These are phyloP conservation scores for Setaria viridis DNA, from an alignment of 202 grass and related monocot genomes.

Conservation along the genomic window DNA sequence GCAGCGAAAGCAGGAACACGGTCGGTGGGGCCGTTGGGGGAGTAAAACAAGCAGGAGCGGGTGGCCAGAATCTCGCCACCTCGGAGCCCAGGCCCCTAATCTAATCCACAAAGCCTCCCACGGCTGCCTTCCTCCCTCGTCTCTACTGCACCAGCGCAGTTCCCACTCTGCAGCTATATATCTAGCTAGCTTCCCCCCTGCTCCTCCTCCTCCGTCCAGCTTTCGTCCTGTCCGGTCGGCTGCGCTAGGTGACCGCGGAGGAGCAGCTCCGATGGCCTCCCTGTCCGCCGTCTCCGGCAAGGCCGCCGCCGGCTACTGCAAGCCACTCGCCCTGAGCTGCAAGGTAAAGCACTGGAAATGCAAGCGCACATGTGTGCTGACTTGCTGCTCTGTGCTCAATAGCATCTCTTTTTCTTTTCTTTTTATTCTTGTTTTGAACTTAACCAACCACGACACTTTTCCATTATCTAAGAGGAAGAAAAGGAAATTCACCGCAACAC, in stretches of 20 bases:
- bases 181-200: background rate
- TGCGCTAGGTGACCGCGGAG: too few relatives aligned
- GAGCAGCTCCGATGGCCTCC: constrained; percentile 54
- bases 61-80: constrained; percentile 49
- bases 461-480: too few relatives aligned
- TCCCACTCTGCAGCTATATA: background rate
- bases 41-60: background rate
- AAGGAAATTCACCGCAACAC: too few relatives aligned
- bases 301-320: constrained; percentile 37
- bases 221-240: too few relatives aligned
- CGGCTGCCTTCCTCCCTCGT: constrained; percentile 8
- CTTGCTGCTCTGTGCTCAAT: background rate
- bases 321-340: background rate
- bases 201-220: background rate
- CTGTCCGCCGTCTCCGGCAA: constrained; percentile 51
- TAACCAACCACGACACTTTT: background rate
- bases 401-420: background rate
- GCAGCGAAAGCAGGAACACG: too few relatives aligned
- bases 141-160: background rate
- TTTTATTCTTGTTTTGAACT: background rate
- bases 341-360: constrained; percentile 24
- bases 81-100: constrained; percentile 15
- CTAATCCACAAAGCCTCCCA: constrained; percentile 34
- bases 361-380: background rate
- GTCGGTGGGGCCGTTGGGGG: too few relatives aligned